phyloP scores from a whole-genome alignment of 140 eudicot species.

The Senecio squalidus region DNA sequence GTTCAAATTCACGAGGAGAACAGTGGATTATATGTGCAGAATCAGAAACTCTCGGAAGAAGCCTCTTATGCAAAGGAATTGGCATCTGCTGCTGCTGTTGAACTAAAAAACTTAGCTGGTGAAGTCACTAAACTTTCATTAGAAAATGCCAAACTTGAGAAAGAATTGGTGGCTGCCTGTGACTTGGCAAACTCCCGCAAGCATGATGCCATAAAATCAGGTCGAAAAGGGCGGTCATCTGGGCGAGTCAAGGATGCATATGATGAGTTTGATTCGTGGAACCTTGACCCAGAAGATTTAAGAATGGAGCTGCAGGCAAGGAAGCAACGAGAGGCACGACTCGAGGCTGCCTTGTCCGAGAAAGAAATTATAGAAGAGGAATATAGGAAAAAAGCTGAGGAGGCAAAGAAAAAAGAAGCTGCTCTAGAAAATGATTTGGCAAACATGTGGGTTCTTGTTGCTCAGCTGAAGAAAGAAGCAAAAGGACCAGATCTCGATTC shows the following conservation, averaged over 20 bases:
- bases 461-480: conserved; percentile 80
- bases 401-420: conserved; percentile 80
- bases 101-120: conserved; percentile 85
- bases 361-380: conserved; percentile 76
- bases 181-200: conserved; percentile 62
- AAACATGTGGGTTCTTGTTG: conserved; percentile 99
- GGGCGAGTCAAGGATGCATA: conserved; percentile 55
- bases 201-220: conserved; percentile 36
- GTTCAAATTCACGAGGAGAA: conserved; percentile 79
- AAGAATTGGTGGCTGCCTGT: conserved; percentile 70
- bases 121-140: conserved; percentile 88
- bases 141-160: conserved; percentile 74
- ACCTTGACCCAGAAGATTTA: conserved; percentile 67
- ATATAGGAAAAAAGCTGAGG: conserved; percentile 62
- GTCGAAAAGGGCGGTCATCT: conserved; percentile 58
- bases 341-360: conserved; percentile 88
- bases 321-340: conserved; percentile 71
- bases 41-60: conserved; percentile 93
- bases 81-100: conserved; percentile 98
- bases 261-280: conserved; percentile 79
- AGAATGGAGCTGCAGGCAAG: conserved; percentile 82
- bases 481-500: conserved; percentile 33
- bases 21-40: conserved; percentile 89
- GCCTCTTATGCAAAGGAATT: conserved; percentile 97
- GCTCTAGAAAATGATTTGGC: conserved; percentile 88